Percentiles rank a stretch among this genome's conserved stretches.
Evolutionary conservation across 768 basidiomycete species (phyloP).

Genomic region (Naganishia randhawae): DNA sequence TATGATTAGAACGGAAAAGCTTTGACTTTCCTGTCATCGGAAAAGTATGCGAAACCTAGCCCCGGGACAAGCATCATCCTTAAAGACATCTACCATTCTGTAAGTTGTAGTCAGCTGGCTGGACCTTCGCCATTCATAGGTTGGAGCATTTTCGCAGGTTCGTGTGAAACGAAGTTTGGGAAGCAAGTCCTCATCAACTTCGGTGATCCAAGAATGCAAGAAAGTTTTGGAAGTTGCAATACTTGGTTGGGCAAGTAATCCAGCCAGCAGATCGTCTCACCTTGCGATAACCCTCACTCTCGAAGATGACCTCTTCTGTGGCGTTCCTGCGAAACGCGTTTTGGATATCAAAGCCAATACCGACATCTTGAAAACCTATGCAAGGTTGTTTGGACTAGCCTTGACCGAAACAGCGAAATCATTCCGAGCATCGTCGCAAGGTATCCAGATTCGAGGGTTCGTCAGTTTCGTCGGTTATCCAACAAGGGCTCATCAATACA

Average conservation of each 20-base stretch:
- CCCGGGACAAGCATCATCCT: conserved; percentile 77
- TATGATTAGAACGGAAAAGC: conserved; percentile 60
- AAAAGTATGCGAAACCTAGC: conserved; percentile 68
- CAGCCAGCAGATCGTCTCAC: too few relatives aligned
- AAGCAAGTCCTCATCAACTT: conserved; percentile 28
- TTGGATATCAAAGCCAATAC: background rate
- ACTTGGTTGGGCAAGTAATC: background rate
- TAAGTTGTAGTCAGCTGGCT: too few relatives aligned
- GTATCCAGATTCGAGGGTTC: conserved; percentile 11
- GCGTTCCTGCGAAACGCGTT: background rate
- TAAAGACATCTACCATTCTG: conserved; percentile 74
- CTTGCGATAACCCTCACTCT: conserved; percentile 4
- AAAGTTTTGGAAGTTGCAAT: background rate
- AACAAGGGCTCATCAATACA: conserved; percentile 7
- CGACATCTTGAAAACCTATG: background rate
- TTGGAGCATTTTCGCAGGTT: background rate
- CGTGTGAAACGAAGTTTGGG: conserved; percentile 58
- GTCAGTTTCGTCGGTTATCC: conserved; percentile 8
- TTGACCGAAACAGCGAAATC: background rate
- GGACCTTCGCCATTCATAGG: too few relatives aligned
- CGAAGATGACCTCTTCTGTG: background rate
- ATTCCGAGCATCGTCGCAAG: conserved; percentile 1
- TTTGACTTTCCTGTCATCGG: conserved; percentile 68
- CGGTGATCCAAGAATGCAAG: conserved; percentile 51
- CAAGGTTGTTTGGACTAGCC: background rate